A percentile compares a stretch with the other conserved stretches of the same genome.
phyloP scores from a whole-genome alignment of 768 basidiomycete species.

The Tylopilus vinaceipallidus region DNA sequence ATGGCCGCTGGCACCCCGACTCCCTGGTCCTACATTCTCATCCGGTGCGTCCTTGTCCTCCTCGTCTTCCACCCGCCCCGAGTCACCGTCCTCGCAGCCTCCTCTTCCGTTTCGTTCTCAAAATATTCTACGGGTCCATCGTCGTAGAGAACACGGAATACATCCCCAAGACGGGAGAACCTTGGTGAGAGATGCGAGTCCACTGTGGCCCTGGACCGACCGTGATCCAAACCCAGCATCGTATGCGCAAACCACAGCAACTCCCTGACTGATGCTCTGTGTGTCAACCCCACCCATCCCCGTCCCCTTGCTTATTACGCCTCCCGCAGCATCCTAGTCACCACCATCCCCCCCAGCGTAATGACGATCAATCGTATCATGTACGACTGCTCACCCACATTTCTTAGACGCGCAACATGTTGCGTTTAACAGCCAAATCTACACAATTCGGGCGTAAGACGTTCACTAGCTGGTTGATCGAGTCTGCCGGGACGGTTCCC shows the following conservation, averaged over 20 bases:
- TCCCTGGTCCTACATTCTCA: constrained; percentile 65
- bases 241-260: constrained; percentile 87
- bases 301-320: not conserved
- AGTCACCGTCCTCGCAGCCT: constrained; percentile 38
- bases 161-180: constrained; percentile 69
- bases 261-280: constrained; percentile 85
- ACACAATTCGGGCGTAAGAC: constrained; percentile 82
- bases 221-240: constrained; percentile 47
- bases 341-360: constrained; percentile 70
- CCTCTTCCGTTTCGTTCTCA: constrained; percentile 79
- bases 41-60: constrained; percentile 46
- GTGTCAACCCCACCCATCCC: constrained; percentile 25
- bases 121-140: constrained; percentile 88
- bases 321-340: constrained; percentile 58
- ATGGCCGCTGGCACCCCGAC: constrained; percentile 38
- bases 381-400: constrained; percentile 6
- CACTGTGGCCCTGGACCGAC: not conserved
- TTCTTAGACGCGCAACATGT: constrained; percentile 66
- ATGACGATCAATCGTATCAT: constrained; percentile 12
- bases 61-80: not conserved
- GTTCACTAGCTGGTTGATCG: constrained; percentile 89
- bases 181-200: constrained; percentile 54
- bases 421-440: constrained; percentile 85
- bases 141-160: constrained; percentile 76
- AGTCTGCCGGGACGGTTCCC: constrained; percentile 84